Base-by-base conservation (phyloP, 768 basidiomycete genomes). In the Collybia sp. region DNA sequence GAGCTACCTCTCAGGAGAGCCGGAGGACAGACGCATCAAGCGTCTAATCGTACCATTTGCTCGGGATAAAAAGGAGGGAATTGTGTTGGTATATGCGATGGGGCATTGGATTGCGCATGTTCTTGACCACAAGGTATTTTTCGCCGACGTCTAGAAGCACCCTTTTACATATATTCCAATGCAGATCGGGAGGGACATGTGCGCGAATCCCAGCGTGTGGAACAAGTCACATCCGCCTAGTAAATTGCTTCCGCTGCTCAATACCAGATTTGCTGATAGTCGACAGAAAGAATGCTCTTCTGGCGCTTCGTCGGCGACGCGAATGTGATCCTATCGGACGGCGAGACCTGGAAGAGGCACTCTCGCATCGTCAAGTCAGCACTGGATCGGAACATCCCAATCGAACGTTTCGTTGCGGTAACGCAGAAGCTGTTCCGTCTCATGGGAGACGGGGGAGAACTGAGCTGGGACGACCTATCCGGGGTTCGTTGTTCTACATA, bases 101-200 rank as follows among this genome's bases (percentile, higher is more conserved):
- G 63, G 63, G 15, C 46, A 52, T 34, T 64, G 63, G 63, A 57
- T 59, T 33, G 47, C 64, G 18, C 63, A 65, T 36, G 49, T 65
- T n/a, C 47, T 64, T n/a, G 63, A 65, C 33, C 47, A 42, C 12
- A 55, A 61, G 53, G 63, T 59, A 25, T 32, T 10, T 40, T 3
- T 17, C 4, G 53, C 11, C n/a, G 19, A 30, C 20, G 12, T 17
- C 12, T 46, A 11, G 5, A 4, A 11, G 6, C 35, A 13, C 36
- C 17, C 11, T 17, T 41, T 16, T 16, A 30, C 40, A 25, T 5
- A 35, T 10, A 16, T 5, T 9, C 18, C 43, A 32, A 8, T 13
- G 17, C 19, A 46, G 47, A 44, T 47, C 36, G 44, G 47, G 25
- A 32, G 33, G 8, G 40, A 52, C 30, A 34, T 56, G 35, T 34